Base-by-base conservation (phyloP, 2,329 filamentous ascomycete species). In the Botrytis byssoidea region DNA sequence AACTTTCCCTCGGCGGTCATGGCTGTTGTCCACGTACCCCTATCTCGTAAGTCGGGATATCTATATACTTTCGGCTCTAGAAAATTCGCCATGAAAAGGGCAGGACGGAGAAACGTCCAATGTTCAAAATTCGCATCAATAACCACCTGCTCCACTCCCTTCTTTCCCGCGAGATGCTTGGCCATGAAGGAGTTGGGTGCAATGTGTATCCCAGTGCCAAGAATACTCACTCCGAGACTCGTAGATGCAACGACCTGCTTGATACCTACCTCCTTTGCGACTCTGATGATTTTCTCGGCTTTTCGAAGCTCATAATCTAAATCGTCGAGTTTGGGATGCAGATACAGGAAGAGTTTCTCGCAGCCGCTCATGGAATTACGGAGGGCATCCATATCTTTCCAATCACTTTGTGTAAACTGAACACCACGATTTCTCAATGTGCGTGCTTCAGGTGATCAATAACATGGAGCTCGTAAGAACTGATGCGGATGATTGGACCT, bases 381-480 rank as follows among this genome's bases (percentile, higher is more conserved):
- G 29, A 70, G 48, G 7, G 20, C 22, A 35, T 37, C 22, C 22
- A 25, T 18, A 46, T 70, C 35, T 0, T 70, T 51, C 51, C 51
- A 60, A n/a, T 70, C 35, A 7, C 67, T 22, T 42, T 70, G 22
- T 10, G 25, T 42, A 9, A 70, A 25, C 6, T 57, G 3, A 1
- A 59, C 37, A 25, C 20, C 67, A 40, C 22, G 25, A 4, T 35
- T 40, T 32, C 5, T 70, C 25, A 70, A 35, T 5, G 4, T 59
- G 7, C 35, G 32, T n/a, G 25, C 48, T 29, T 4, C 67, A 46
- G 35, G 35, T 25, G 67, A 35, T 81, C 79, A 59, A 61, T 74
- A 40, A 81, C 74, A 42, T 80, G 77, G n/a, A 81, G 61, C 69
- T 81, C 78, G 48, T 79, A 74, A 10, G 80, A 80, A 57, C 73